Evolutionary conservation across 192 early-diverging fungal genomes (phyloP).

Genomic region (Dissophora ornata): DNA sequence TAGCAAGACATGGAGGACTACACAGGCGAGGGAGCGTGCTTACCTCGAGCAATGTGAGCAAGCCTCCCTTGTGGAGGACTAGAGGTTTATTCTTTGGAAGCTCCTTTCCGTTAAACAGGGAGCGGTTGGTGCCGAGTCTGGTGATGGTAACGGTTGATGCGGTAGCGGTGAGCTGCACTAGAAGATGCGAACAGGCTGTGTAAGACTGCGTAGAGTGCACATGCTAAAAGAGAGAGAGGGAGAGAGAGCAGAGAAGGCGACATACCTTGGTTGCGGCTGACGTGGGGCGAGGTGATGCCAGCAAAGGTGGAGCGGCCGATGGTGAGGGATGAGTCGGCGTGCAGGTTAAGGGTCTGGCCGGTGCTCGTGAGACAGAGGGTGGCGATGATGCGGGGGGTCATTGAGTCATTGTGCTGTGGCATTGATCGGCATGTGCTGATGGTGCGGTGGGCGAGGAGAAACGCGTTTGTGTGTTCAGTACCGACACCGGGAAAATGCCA

Average conservation of each 20-base stretch:
- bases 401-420: too few relatives aligned
- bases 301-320: conserved; percentile 25
- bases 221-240: neutral
- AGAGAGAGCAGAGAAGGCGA: neutral
- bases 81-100: conserved; percentile 20
- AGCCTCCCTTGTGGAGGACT: neutral
- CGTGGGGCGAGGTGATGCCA: conserved; percentile 14
- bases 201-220: too few relatives aligned
- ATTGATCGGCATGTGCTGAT: too few relatives aligned
- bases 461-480: too few relatives aligned
- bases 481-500: too few relatives aligned
- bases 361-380: conserved; percentile 15
- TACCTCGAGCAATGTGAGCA: conserved; percentile 43
- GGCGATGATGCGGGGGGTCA: neutral
- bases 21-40: too few relatives aligned
- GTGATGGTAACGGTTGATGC: conserved; percentile 11
- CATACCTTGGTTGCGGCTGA: conserved; percentile 39
- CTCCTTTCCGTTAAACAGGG: conserved; percentile 13
- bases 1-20: too few relatives aligned
- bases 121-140: conserved; percentile 38
- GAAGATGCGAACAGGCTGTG: too few relatives aligned
- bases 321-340: neutral
- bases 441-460: too few relatives aligned
- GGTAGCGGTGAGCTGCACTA: conserved; percentile 19
- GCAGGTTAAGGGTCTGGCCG: conserved; percentile 11